These are phyloP conservation scores for Marasmius oreades DNA, from an alignment of 1,284 basidiomycete genomes.

Conservation along the genomic window DNA sequence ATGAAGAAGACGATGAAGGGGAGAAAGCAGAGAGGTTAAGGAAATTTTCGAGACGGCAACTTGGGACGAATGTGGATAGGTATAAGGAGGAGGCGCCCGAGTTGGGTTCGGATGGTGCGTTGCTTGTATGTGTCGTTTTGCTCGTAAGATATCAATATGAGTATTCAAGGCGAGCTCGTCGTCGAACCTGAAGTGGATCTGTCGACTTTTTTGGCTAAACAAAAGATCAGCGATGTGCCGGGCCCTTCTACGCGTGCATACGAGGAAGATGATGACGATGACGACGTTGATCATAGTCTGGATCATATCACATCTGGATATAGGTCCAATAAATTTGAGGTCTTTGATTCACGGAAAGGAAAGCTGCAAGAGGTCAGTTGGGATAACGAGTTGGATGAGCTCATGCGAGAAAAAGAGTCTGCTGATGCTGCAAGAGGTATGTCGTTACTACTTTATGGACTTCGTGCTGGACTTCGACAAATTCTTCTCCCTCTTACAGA, in stretches of 20 bases:
- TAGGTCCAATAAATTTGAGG: slow-evolving; percentile 21
- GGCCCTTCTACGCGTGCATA: slow-evolving; percentile 28
- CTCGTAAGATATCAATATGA: no score
- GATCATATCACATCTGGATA: slow-evolving; percentile 38
- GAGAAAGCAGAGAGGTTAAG: slow-evolving; percentile 41
- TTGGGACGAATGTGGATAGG: slow-evolving; percentile 67
- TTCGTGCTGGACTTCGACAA: background rate
- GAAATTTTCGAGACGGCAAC: slow-evolving; percentile 53
- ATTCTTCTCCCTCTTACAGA: slow-evolving; percentile 49
- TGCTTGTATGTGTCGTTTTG: background rate
- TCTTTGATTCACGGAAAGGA: slow-evolving; percentile 48
- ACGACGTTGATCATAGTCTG: slow-evolving; percentile 61
- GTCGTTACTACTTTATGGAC: slow-evolving; percentile 9
- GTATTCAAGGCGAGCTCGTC: slow-evolving; percentile 67
- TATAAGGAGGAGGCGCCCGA: slow-evolving; percentile 66
- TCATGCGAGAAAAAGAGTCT: slow-evolving; percentile 63
- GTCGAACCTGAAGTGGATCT: slow-evolving; percentile 73
- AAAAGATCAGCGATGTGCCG: slow-evolving; percentile 43
- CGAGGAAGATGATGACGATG: slow-evolving; percentile 48
- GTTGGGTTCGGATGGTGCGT: slow-evolving; percentile 63
- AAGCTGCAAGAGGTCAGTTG: slow-evolving; percentile 61
- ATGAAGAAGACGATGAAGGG: slow-evolving; percentile 45
- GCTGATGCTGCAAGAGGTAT: slow-evolving; percentile 72
- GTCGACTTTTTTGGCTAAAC: slow-evolving; percentile 59
- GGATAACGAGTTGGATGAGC: slow-evolving; percentile 59